Evolutionary conservation across 2,329 filamentous ascomycete species (phyloP), one percentile per base, ranked within the genome.

Genomic region (Fusarium sp.): DNA sequence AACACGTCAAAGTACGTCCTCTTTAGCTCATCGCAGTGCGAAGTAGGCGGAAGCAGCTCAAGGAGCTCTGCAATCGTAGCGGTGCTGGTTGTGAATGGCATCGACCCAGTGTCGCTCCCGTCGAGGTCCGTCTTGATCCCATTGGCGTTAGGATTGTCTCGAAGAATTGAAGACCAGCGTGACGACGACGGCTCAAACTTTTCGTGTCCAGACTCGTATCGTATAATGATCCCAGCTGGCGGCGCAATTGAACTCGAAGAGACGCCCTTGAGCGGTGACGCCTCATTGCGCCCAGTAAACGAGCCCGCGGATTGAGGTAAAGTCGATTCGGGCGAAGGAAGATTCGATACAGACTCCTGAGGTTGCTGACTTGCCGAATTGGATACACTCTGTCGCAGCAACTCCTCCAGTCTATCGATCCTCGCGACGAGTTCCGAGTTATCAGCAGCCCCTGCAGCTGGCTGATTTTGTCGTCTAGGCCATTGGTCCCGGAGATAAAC

Each of bases 401-500:
- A 22, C n/a, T 56, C 50, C 50, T 56, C 50, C 12, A 56, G 11
- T 6, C 50, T 56, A 33, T 33, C 50, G 8, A 56, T 33, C 6
- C 50, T 32, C 6, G 50, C 50, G 7, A 56, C 50, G 12, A 56
- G 50, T 20, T 56, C 56, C 6, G 25, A 43, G 33, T 69, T 66
- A 4, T 62, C 63, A 1, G 32, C 40, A 30, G 69, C 54, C 17
- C 54, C 62, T 22, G 32, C 7, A 11, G 10, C 27, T 14, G 17
- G 22, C 25, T 50, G 25, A 2, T 65, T 59, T 11, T 47, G 63
- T 33, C 57, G 37, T 40, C 63, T 59, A 1, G 40, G 60, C 27
- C 50, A 63, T 22, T 71, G 52, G 37, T 71, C 70, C 25, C 70
- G 40, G 9, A 73, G 68, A 25, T 71, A 73, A 32, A 73, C 57